Evolutionary conservation across 495 filamentous ascomycete species (phyloP).

Genomic region (Neurospora sp.): DNA sequence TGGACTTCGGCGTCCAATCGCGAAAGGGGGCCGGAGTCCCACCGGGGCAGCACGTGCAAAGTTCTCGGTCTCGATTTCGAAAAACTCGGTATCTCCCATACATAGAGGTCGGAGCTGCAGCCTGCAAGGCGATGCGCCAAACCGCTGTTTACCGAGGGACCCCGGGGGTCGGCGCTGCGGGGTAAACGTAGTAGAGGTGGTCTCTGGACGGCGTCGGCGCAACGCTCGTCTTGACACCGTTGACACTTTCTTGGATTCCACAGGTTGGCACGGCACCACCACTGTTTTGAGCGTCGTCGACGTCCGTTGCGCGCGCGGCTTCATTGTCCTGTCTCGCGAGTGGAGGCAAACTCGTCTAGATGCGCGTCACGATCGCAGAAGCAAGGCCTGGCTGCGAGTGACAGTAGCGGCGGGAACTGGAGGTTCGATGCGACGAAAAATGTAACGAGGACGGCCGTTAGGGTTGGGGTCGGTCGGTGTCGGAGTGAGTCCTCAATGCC

Average conservation of each 20-base stretch:
- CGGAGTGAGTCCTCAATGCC: constrained; percentile 7
- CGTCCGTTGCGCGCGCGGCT: constrained; percentile 29
- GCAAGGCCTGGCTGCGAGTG: not conserved
- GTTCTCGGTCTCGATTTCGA: not conserved
- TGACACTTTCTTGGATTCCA: not conserved
- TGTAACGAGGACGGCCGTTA: constrained; percentile 11
- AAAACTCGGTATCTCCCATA: not conserved
- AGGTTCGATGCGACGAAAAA: not conserved
- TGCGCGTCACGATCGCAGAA: not conserved
- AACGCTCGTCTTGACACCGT: not conserved
- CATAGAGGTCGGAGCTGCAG: not conserved
- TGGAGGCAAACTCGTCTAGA: not conserved
- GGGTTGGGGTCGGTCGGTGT: constrained; percentile 15
- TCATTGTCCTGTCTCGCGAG: constrained; percentile 36
- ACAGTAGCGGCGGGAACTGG: not conserved
- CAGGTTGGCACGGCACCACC: constrained; percentile 3
- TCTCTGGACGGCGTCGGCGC: not conserved
- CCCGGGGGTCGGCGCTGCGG: constrained; percentile 13
- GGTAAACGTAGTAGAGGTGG: constrained; percentile 6
- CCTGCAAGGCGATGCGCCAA: not conserved
- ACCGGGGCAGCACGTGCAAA: constrained; percentile 3
- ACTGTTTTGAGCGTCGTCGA: constrained; percentile 19
- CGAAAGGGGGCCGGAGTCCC: constrained; percentile 7
- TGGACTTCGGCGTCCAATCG: not conserved
- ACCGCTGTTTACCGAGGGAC: not conserved